Base-by-base conservation (phyloP, 2,329 filamentous ascomycete genomes). In the Epichloe gansuensis region DNA sequence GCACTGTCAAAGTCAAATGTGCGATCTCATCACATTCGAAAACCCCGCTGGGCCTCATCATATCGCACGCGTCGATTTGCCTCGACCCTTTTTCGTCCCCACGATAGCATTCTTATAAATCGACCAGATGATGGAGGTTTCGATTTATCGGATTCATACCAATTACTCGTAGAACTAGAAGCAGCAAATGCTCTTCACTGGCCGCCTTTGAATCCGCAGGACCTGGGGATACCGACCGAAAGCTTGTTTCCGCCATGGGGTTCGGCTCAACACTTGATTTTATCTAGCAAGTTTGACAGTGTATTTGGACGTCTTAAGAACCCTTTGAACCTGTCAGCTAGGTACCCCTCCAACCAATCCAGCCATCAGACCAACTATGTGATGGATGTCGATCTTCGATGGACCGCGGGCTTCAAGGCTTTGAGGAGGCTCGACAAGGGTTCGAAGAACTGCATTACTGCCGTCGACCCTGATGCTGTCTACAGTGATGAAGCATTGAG, bases 1-100 rank as follows among this genome's bases (percentile, higher is more conserved):
- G 53, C 71, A 78, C 59, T 76, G 76, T 56, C 72, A 78, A 59
- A 78, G 72, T 55, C 76, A 81, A 59, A 64, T 74, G 8, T 81
- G 78, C 65, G 72, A 72, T 44, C 65, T 82, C 55, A 73, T 69
- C 50, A 67, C 76, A 3, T 75, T 72, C 59, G 72, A 74, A 57
- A 75, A 75, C 39, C 65, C 73, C 2, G 67, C 71, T 49, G 73
- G 70, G 31, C 69, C 70, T 48, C 69, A 72, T 45, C 69, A 67
- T 34, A 70, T 76, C 53, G 72, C 75, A 12, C 71, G 74, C 46
- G 66, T 81, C 28, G 71, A 74, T 56, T 60, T 78, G 46, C 67
- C 70, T 34, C 63, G 66, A 23, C 75, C 78, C 1, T 81, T 81
- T 55, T 69, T 70, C 39, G 67, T 82, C 75, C 77, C 3, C 69